Base-by-base conservation (phyloP, 345 rosid genomes). In the Heritiera littoralis region DNA sequence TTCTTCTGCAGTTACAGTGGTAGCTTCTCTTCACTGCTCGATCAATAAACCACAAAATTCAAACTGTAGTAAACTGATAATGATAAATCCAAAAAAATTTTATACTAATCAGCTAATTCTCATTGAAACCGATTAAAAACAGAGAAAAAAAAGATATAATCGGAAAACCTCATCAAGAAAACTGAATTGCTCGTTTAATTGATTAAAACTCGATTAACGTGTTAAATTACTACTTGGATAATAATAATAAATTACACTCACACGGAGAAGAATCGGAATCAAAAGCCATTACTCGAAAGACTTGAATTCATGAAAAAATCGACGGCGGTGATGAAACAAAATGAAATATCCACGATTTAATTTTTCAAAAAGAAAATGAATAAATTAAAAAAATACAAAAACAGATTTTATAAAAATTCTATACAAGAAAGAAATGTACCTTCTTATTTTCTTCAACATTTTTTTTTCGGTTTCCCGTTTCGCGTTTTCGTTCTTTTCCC, bases 371-470 rank as follows among this genome's bases (percentile, higher is more conserved):
- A 9, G 3, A 14, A 74, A 74, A 56, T 0, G n/a, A 49, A 52
- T 1, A 52, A 20, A 13, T 66, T 5, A 69, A 23, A 49, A 23
- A 12, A 46, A 48, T 46, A 46, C 2, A 41, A 11, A 23, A 28
- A 70, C 7, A n/a, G 43, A 45, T 48, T 45, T 12, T 12, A 5
- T 32, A 40, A 5, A 43, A 23, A 23, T 23, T 6, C 6, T 43
- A 43, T n/a, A 58, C 9, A n/a, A 58, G 28, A 23, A 23, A 23
- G 28, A 58, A 15, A 60, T 52, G 74, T 61, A 81, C 77, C 84
- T 76, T 13, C 78, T 43, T 76, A 79, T 54, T 68, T 56, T 60
- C 7, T 61, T 48, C 58, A 15, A 1, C 28, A 23, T n/a, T 58
- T 74, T 23, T 15, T 74, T 18, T n/a, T 28, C 15, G 38, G n/a